Base-by-base conservation (phyloP, 345 rosid species). In the Sonneratia caseolaris region DNA sequence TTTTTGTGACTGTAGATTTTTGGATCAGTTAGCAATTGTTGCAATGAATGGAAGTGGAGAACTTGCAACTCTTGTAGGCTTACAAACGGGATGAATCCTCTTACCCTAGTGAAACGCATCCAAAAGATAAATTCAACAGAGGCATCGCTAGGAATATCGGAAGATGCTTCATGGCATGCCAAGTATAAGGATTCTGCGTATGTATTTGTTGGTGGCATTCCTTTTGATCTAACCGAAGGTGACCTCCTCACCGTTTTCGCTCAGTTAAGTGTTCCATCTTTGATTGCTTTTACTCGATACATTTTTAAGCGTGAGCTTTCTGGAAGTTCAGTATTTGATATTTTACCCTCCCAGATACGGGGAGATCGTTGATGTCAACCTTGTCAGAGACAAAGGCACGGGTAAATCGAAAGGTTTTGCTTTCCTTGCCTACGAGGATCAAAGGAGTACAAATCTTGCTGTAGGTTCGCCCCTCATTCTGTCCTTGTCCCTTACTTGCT, bases 351-450 rank as follows among this genome's bases (percentile, higher is more conserved):
- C 57, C 77, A 90, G 97, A 74, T 91, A 82, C 16, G 97, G 97
- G 36, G 99, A 91, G 84, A 74, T 95, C 67, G 99, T 95, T 19
- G 99, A 92, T 75, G 93, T 90, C 18, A 92, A 95, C 83, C 90
- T 94, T 27, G 86, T 91, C 24, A 83, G 97, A 77, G 97, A 94
- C 83, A 90, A 91, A 75, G 95, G 80, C 53, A 94, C 98, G 70
- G 97, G 97, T 2, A 94, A 94, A 83, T 90, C 97, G 0, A 94
- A 79, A 72, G 97, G 98, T 62, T 94, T 87, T 81, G 92, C 97
- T 1, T 91, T 88, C 82, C 15, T 91, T 79, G 97, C 99, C 1
- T 92, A 87, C 32, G 99, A 95, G 80, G 97, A 95, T 89, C 99
- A 95, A 64, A 79, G 99, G 73, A 94, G 97, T 72, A 92, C 99